Evolutionary conservation across 345 rosid species (phyloP), one percentile per base, ranked within the genome.

Genomic region (Camelina hispida): DNA sequence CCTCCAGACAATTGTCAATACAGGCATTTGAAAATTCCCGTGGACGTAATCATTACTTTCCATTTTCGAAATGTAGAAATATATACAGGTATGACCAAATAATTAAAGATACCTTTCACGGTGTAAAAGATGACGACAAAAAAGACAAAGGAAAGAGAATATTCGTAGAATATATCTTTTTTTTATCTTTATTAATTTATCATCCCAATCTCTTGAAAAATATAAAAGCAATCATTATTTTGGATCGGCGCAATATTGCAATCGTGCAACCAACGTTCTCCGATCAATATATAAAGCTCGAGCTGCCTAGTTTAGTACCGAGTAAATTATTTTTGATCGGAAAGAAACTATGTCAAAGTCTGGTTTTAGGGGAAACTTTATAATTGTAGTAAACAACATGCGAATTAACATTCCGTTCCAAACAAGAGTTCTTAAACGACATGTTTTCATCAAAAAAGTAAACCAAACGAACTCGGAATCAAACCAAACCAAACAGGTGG

Each of bases 371-470:
- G 30, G 30, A 28, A 61, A 37, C 47, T 9, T 53, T 30, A 11
- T 42, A 9, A 14, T 18, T 30, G 40, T 69, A 68, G 69, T 51
- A 40, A 68, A 75, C 73, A 75, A 50, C 46, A 68, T n/a, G 68
- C 15, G 61, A 75, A 51, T 68, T 42, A 68, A 75, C 62, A 75
- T 68, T 5, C 60, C 74, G 57, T 53, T 38, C 32, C 0, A 66
- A 43, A 55, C 66, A 56, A 64, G 56, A 64, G 65, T 50, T 12
- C 28, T 34, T 0, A 10, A 68, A 68, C 74, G 74, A 75, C 7
- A 15, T 43, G 79, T 68, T 43, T 25, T 48, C 30, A 68, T 43
- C 79, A 68, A 75, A 68, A 75, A 53, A 75, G 74, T 43, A 52
- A 61, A 59, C 67, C 15, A 67, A 10, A 61, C 50, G 4, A 71